Evolutionary conservation across 1,139 yeast genomes (phyloP).

Genomic region (Scheffersomyces illinoinensis): DNA sequence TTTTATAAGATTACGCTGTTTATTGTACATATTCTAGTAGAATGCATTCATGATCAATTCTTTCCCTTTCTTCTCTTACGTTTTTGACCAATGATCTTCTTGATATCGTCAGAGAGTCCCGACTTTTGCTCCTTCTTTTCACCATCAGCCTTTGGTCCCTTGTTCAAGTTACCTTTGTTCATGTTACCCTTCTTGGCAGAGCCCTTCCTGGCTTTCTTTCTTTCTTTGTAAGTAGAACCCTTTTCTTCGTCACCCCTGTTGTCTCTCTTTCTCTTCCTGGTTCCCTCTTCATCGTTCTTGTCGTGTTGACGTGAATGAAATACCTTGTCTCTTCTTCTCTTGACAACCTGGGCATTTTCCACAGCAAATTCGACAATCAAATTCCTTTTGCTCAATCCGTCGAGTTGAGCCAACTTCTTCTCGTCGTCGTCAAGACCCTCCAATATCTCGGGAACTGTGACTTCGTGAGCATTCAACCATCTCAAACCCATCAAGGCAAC

Average conservation of each 20-base stretch:
- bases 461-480: slow-evolving; percentile 95
- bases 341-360: slow-evolving; percentile 90
- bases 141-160: slow-evolving; percentile 33
- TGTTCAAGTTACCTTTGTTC: slow-evolving; percentile 47
- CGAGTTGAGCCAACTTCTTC: slow-evolving; percentile 51
- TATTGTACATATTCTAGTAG: neutral
- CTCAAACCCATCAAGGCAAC: slow-evolving; percentile 94
- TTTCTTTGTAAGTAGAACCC: slow-evolving; percentile 11
- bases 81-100: slow-evolving; percentile 65
- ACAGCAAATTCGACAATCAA: slow-evolving; percentile 94
- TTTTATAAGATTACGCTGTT: neutral
- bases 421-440: slow-evolving; percentile 77
- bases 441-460: slow-evolving; percentile 64
- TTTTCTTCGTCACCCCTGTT: slow-evolving; percentile 17
- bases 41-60: slow-evolving; percentile 17
- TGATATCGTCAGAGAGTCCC: slow-evolving; percentile 54
- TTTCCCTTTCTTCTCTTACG: slow-evolving; percentile 64
- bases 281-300: slow-evolving; percentile 11
- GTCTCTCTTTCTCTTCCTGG: slow-evolving; percentile 22
- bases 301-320: slow-evolving; percentile 42
- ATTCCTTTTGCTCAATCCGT: slow-evolving; percentile 64
- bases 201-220: slow-evolving; percentile 21
- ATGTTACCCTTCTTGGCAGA: slow-evolving; percentile 20
- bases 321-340: slow-evolving; percentile 79
- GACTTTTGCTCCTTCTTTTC: slow-evolving; percentile 27